Evolutionary conservation across 202 grass and related monocot species (phyloP), one percentile per base, ranked within the genome.

Genomic region (Bolboschoenoplectus hybrid): DNA sequence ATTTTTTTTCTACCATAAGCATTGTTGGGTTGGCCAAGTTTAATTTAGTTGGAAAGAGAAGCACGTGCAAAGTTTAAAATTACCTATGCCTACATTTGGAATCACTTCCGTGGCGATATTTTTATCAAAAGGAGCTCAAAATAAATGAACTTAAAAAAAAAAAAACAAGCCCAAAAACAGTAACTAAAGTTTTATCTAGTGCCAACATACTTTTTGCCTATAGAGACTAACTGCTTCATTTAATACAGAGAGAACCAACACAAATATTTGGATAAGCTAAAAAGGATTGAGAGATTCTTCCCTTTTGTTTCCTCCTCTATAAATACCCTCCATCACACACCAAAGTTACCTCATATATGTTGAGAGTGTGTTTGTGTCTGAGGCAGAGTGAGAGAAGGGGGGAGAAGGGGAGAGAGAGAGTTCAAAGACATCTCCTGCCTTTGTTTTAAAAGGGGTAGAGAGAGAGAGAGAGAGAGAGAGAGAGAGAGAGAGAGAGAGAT

Each of bases 241-340:
- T 70, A 41, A 58, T 79, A 41, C 35, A 70, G 47, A 40, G 47
- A 40, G 60, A 84, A 57, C 12, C 44, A 50, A 63, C 79, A 82
- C 38, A 67, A 51, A 3, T 70, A 66, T 84, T 80, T 81, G 87
- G 79, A 78, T 82, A 83, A 89, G 34, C 82, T 91, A 89, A 81
- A 92, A 88, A 92, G 74, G 86, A 81, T 81, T 72, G 82, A 26
- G 80, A 81, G 77, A 75, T 66, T 82, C 41, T 82, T 43, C 49
- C 73, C 88, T 87, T 94, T 86, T 89, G 63, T 67, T 88, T 89
- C 72, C 85, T 89, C 89, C 87, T 89, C 89, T 88, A 81, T 82
- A 92, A 87, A 85, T 87, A 89, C 78, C 70, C 86, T 86, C 74
- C 67, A 82, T 67, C 58, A 75, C 58, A 75, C 85, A 6, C 79